Base-by-base conservation (phyloP, 2,329 filamentous ascomycete genomes). In the Diaporthe ampelina region DNA sequence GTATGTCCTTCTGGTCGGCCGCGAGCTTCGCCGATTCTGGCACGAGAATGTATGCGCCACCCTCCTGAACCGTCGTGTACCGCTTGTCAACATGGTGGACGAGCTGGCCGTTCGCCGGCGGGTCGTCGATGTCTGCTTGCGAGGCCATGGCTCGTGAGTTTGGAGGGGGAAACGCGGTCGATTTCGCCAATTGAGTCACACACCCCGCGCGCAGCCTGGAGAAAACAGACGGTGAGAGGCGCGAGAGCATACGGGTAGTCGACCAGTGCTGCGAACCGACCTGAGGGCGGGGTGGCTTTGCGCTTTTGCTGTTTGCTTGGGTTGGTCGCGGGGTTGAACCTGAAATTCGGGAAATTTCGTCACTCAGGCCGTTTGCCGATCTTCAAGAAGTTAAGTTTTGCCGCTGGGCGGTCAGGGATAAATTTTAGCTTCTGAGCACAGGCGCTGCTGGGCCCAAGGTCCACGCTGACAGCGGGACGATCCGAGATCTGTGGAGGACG, bases 1-100 rank as follows among this genome's bases (percentile, higher is more conserved):
- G 48, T 11, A 17, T 17, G 13, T 81, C 73, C 84, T 82, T 78
- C 83, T 85, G 77, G 77, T 80, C 73, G 45, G 78, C 74, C 26
- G 76, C 76, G 10, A 76, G 73, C 63, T 79, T 79, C 43, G 77
- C 73, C 9, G 84, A 83, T 59, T 86, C 84, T 11, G 88, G 89
- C 24, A 89, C 87, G 57, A 90, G 81, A 58, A 91, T 91, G 43
- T 86, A 86, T n/a, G 88, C 90, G 63, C 88, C 86, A 0, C 90
- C 90, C 77, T 91, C 90, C 75, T 83, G 86, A 6, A 91, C 83
- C 19, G 87, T 87, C 26, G 83, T 85, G 77, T 88, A 91, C 40
- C 86, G 83, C 78, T 87, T 85, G 50, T 86, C 89, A 74, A 88
- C 83, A 76, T 82, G 81, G 24, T 78, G 77, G 72, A 86, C 78